Percentiles rank a stretch among this genome's conserved stretches.
These are phyloP conservation scores for Fusarium avenaceum DNA, from an alignment of 2,329 filamentous ascomycete species.

Conservation along the genomic window DNA sequence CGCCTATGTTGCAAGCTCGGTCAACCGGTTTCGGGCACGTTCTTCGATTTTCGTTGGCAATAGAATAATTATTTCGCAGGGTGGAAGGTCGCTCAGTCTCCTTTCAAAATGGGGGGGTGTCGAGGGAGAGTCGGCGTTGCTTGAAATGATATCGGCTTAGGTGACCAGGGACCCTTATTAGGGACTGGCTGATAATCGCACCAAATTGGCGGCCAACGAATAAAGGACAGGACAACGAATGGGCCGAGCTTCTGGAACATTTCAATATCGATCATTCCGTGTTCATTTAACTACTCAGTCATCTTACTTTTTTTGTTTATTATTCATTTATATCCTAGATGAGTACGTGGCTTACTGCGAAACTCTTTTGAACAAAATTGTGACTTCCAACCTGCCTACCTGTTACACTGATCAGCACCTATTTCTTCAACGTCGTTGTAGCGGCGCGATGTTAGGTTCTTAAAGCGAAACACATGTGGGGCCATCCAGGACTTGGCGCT, in stretches of 20 bases:
- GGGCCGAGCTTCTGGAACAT: constrained; percentile 22
- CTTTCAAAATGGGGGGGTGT: constrained; percentile 40
- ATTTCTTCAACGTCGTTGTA: constrained; percentile 38
- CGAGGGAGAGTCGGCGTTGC: constrained; percentile 40
- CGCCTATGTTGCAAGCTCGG: constrained; percentile 5
- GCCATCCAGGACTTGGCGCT: constrained; percentile 26
- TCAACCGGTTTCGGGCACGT: background rate
- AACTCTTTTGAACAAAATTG: constrained; percentile 10
- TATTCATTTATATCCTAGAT: background rate
- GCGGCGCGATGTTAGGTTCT: constrained; percentile 30
- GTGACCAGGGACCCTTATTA: constrained; percentile 45
- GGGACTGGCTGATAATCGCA: constrained; percentile 41
- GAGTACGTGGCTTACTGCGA: constrained; percentile 15
- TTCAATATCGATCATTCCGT: background rate
- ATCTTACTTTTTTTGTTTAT: background rate
- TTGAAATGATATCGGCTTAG: constrained; percentile 46
- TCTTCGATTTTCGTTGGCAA: constrained; percentile 3
- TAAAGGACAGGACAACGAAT: constrained; percentile 23
- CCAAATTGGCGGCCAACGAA: constrained; percentile 39
- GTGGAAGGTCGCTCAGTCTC: constrained; percentile 29
- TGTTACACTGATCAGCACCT: constrained; percentile 27
- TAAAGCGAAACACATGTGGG: constrained; percentile 42
- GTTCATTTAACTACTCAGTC: background rate
- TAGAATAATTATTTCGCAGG: constrained; percentile 21
- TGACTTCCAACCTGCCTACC: constrained; percentile 15